Base-by-base conservation (phyloP, 106 monocot genomes). In the Dendrobium nobile region DNA sequence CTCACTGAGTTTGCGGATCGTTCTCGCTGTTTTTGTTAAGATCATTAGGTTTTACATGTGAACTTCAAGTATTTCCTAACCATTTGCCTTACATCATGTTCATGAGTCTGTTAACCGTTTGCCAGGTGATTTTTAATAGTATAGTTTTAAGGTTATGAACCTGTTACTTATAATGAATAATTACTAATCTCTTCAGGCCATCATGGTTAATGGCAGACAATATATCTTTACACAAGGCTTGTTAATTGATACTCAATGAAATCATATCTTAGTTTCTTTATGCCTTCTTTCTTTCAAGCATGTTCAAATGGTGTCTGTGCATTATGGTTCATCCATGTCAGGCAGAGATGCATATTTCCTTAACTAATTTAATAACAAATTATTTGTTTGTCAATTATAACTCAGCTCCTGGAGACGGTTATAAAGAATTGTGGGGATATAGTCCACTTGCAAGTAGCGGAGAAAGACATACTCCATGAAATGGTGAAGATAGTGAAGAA, bases 401-500 rank as follows among this genome's bases (percentile, higher is more conserved):
- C 83, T 84, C 86, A 96, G 95, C 80, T 96, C 19, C 75, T 96
- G 70, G 96, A 96, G 80, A 91, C 93, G 18, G 43, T 93, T 79
- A 88, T 93, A 70, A 96, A 96, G 64, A 93, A 96, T 79, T 96
- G 93, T 82, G 93, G 96, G 22, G 93, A 96, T 47, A 77, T 90
- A 77, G 90, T 92, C 74, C 93, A 93, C 77, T 88, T 88, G 86
- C 91, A 88, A 79, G 91, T 96, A 73, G 93, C 91, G 0, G 96
- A 96, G 80, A 93, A 79, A 78, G 90, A 88, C 86, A 48, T 96
- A 54, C 80, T 92, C 4, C 89, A 91, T 79, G 82, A 89, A 73
- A 96, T 96, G 96, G 91, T 93, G 61, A 96, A 91, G 77, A 85
- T 96, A 77, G 93, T 91, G 58, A 96, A 90, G 87, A 96, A 93